phyloP scores from a whole-genome alignment of 768 basidiomycete species.

The Hericium erinaceus region DNA sequence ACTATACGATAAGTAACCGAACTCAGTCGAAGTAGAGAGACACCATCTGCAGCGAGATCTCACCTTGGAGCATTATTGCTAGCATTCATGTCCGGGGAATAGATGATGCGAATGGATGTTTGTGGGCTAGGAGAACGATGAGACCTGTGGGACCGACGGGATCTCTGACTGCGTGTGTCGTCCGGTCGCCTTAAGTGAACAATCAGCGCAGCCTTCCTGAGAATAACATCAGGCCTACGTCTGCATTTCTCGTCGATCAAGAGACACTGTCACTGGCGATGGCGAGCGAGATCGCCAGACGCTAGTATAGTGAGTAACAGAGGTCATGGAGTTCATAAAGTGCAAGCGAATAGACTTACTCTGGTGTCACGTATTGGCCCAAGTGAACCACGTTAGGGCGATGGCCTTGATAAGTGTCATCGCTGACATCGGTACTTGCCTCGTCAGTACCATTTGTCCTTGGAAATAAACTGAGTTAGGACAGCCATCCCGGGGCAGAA shows the following conservation, averaged over 20 bases:
- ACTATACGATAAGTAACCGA: neutral
- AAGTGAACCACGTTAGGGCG: conserved; percentile 14
- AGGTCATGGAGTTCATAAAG: neutral
- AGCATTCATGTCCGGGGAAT: neutral
- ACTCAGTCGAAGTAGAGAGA: too few species aligned
- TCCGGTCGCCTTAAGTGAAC: neutral
- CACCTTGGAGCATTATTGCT: too few species aligned
- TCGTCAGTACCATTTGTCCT: conserved; percentile 2
- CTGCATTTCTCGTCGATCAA: conserved; percentile 6
- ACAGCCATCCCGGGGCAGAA: neutral
- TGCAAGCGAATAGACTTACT: conserved; percentile 1
- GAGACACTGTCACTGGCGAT: conserved; percentile 10
- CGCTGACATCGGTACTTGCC: conserved; percentile 6
- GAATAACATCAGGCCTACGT: too few species aligned
- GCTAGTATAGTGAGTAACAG: conserved; percentile 1
- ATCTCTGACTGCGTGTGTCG: neutral
- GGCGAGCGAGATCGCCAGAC: neutral
- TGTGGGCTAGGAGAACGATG: neutral
- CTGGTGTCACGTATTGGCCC: conserved; percentile 5
- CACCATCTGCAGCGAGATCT: too few species aligned
- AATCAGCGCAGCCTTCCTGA: too few species aligned
- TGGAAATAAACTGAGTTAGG: neutral
- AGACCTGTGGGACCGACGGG: neutral
- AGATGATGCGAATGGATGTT: neutral
- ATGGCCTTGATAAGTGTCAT: conserved; percentile 3